These are phyloP conservation scores for Hypoxylon sp. DNA, from an alignment of 2,329 filamentous ascomycete species.

Conservation along the genomic window DNA sequence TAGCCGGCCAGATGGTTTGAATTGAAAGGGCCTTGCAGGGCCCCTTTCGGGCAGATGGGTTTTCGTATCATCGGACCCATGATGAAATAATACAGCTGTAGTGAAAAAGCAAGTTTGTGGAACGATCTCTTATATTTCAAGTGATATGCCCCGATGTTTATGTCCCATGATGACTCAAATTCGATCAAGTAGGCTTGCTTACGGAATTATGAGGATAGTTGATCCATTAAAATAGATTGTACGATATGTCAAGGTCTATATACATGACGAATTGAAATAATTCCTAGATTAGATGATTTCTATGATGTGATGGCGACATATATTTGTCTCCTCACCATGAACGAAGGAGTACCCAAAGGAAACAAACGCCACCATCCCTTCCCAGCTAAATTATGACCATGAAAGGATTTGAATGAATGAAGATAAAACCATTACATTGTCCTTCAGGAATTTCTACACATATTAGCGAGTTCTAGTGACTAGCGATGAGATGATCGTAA, in stretches of 20 bases:
- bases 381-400: too few relatives aligned
- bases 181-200: background rate
- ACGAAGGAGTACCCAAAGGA: too few relatives aligned
- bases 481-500: background rate
- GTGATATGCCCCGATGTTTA: conserved; percentile 5
- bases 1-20: conserved; percentile 32
- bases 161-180: background rate
- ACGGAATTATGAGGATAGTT: background rate
- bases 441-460: conserved; percentile 39
- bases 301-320: background rate
- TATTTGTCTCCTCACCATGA: too few relatives aligned
- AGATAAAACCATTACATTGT: conserved; percentile 29
- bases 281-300: background rate
- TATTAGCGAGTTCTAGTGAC: conserved; percentile 37
- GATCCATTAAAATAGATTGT: background rate
- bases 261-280: background rate
- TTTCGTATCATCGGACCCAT: background rate
- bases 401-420: too few relatives aligned
- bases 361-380: too few relatives aligned
- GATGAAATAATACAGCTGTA: conserved; percentile 4
- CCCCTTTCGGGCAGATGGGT: conserved; percentile 19
- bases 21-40: background rate
- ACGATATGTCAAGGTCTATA: background rate
- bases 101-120: conserved; percentile 6
- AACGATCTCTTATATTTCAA: conserved; percentile 20